phyloP scores from a whole-genome alignment of 305 asterid species.

The Solanum chacoense region DNA sequence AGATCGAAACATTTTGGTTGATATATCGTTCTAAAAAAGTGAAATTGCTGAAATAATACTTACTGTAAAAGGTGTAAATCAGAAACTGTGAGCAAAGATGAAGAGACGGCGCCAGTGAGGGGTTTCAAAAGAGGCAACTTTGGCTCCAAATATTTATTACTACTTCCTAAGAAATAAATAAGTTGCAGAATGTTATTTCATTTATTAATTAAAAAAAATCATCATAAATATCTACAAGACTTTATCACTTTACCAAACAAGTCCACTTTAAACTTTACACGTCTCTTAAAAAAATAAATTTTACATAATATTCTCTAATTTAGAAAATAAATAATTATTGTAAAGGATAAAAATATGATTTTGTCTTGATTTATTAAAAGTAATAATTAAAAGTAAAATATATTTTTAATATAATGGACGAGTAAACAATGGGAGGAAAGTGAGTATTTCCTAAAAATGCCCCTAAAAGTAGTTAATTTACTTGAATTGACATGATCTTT shows the following conservation, averaged over 20 bases:
- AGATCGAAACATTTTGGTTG: not conserved
- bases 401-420: not conserved
- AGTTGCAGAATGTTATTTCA: not conserved
- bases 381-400: not conserved
- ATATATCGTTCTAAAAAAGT: not conserved
- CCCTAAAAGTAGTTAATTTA: not conserved
- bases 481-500: not conserved
- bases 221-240: not conserved
- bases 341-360: too few species aligned
- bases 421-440: not conserved
- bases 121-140: constrained; percentile 64
- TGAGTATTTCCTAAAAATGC: not conserved
- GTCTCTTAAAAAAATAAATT: not conserved
- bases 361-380: not conserved
- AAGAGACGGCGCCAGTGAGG: constrained; percentile 59
- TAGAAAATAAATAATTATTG: not conserved
- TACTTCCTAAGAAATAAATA: not conserved
- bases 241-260: not conserved
- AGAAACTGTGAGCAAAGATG: constrained; percentile 12
- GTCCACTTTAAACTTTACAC: not conserved
- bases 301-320: not conserved
- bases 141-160: constrained; percentile 20
- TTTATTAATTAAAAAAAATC: not conserved
- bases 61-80: constrained; percentile 1
- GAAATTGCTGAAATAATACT: not conserved